phyloP scores from a whole-genome alignment of 176 grass and related monocot species.

The Oryza coarctata region DNA sequence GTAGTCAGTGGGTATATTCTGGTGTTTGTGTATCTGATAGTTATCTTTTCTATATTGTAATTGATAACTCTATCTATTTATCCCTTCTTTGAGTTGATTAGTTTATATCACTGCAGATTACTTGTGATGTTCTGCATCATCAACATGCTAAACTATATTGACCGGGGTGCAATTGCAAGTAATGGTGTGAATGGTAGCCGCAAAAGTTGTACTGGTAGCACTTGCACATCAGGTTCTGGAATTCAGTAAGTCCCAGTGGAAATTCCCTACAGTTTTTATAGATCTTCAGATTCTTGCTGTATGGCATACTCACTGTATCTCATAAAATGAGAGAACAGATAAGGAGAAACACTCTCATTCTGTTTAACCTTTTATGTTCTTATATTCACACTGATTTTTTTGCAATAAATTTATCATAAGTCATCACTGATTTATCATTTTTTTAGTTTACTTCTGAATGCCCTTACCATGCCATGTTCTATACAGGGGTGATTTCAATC shows the following conservation, averaged over 20 bases:
- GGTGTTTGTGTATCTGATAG: background rate
- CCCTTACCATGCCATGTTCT: constrained; percentile 16
- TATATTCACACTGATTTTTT: background rate
- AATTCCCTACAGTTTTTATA: constrained; percentile 5
- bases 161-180: constrained; percentile 96
- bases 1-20: background rate
- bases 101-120: constrained; percentile 59
- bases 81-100: background rate
- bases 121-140: constrained; percentile 92
- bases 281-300: background rate
- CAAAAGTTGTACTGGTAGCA: constrained; percentile 65
- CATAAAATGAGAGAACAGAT: background rate
- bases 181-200: constrained; percentile 95
- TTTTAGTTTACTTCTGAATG: background rate
- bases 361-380: background rate
- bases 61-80: background rate
- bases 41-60: constrained; percentile 1
- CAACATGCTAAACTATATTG: constrained; percentile 98
- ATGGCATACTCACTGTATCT: background rate
- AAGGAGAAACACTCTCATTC: background rate
- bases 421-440: background rate
- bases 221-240: constrained; percentile 80
- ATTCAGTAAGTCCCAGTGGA: constrained; percentile 79
- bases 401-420: background rate
- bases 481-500: constrained; percentile 81